Base-by-base conservation (phyloP, 441 rosid genomes). In the Daphne laureola region DNA sequence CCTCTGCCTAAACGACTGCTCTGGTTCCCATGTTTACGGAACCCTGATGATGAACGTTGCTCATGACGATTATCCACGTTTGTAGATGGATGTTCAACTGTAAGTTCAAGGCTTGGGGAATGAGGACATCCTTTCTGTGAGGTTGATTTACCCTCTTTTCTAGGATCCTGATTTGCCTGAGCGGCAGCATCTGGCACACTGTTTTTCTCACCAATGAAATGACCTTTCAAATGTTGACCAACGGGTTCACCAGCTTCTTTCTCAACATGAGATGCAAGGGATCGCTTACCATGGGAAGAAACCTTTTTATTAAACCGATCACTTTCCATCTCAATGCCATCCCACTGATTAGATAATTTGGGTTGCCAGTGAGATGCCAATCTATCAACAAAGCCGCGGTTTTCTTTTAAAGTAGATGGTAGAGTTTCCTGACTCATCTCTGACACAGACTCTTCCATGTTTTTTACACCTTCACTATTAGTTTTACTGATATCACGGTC, bases 351-450 rank as follows among this genome's bases (percentile, higher is more conserved):
- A 57, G 65, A 63, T 40, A 80, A 63, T 65, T 76, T 92, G 15
- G 88, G 96, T 58, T 88, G 88, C 96, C 96, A 88, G 12, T 87
- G 96, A 63, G 87, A 59, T 56, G 77, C 26, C 51, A 78, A 59
- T 53, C 74, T 74, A 51, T 88, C 94, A 27, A 80, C 90, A 57
- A 47, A 55, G 64, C 53, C 65, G 69, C 67, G 78, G 51, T 58
- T 71, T 70, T 84, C 96, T 72, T 75, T 84, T 44, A 80, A 69
- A 60, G 63, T 57, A 71, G 70, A 63, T 56, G 58, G 66, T 46
- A 61, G 53, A 55, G 75, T 87, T 26, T 61, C 52, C 49, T 67
- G 90, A 58, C 61, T 71, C 58, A 51, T 59, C 69, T 77, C 83
- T 59, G 75, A 46, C 52, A 69, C 62, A 50, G 84, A 68, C 60